Conservation (phyloP, 2,329 filamentous ascomycete genomes). For the Colletotrichum trifolii region DNA sequence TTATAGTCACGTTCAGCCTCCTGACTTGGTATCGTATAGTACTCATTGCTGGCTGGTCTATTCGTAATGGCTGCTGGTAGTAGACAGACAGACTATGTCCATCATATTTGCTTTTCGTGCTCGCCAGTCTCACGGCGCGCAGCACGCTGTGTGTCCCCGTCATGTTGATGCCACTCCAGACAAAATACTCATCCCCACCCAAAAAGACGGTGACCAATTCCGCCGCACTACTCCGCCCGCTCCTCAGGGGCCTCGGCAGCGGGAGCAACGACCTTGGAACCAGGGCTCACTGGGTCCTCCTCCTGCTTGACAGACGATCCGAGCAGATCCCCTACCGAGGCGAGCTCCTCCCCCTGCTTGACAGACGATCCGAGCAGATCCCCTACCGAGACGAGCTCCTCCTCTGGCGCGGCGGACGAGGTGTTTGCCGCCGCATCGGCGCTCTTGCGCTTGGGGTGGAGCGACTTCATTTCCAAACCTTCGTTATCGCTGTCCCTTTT, state of each 20-base stretch:
- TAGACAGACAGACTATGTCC: too few species aligned
- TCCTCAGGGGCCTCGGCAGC: constrained; percentile 7
- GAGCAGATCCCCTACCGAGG: constrained; percentile 24
- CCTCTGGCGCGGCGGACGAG: neutral
- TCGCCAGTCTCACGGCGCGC: too few species aligned
- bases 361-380: neutral
- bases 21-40: too few species aligned
- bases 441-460: constrained; percentile 41
- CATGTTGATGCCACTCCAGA: too few species aligned
- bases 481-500: constrained; percentile 60
- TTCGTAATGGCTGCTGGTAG: too few species aligned
- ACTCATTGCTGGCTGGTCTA: too few species aligned
- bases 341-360: constrained; percentile 8
- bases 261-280: constrained; percentile 15
- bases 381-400: too few species aligned
- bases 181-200: too few species aligned
- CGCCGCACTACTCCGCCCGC: neutral
- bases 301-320: constrained; percentile 9
- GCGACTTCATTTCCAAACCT: constrained; percentile 59
- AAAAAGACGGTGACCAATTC: neutral
- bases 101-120: too few species aligned
- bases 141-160: too few species aligned
- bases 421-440: constrained; percentile 20
- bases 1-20: too few species aligned
- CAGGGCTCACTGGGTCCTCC: constrained; percentile 18